Evolutionary conservation across 129 eudicot species (phyloP).

Genomic region (Flaveria brownii): DNA sequence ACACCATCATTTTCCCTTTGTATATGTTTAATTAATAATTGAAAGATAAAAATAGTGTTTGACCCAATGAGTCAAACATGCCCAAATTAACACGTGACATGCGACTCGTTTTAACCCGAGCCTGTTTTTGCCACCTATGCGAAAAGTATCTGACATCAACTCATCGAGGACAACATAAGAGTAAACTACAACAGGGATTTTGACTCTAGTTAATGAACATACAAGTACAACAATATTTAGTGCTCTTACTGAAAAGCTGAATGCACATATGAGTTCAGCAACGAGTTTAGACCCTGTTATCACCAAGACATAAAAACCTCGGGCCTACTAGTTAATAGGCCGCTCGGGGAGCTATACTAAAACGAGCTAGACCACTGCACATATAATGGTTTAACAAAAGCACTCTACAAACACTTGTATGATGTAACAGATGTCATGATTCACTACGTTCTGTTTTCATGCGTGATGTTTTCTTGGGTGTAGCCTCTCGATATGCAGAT

Average conservation of each 20-base stretch:
- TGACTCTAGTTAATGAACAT: constrained; percentile 2
- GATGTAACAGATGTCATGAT: background rate
- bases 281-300: background rate
- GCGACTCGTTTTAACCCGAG: no score
- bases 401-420: constrained; percentile 6
- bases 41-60: no score
- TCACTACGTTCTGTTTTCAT: constrained; percentile 15
- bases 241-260: background rate
- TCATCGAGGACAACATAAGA: background rate
- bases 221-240: background rate
- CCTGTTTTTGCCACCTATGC: no score
- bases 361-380: background rate
- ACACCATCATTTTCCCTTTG: no score
- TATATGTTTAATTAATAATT: no score
- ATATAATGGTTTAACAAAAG: background rate
- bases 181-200: background rate
- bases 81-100: no score
- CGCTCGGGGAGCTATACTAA: background rate
- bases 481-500: constrained; percentile 69
- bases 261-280: constrained; percentile 1
- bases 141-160: background rate
- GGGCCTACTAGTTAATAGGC: constrained; percentile 9
- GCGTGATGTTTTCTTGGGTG: constrained; percentile 44
- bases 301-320: background rate
- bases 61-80: no score